Conservation (phyloP, 2,329 filamentous ascomycete genomes). For the Epicoccum sorghinum region DNA sequence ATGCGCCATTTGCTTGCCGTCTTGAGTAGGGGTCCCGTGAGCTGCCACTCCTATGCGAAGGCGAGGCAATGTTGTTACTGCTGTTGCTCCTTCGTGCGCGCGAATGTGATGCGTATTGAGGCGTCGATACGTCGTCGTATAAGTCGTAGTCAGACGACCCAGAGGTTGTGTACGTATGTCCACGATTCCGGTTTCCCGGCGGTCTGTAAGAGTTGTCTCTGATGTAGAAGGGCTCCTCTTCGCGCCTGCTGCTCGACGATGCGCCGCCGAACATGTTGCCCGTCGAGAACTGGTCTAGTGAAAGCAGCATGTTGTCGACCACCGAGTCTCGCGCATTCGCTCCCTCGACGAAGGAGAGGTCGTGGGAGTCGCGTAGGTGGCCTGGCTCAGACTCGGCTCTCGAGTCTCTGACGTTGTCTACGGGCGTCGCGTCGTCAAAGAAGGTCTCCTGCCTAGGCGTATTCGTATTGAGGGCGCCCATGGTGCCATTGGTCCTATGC, state of each 20-base stretch:
- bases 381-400: constrained; percentile 25
- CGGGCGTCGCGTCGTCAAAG: constrained; percentile 46
- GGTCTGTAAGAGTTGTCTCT: constrained; percentile 40
- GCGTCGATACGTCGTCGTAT: constrained; percentile 42
- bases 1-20: constrained; percentile 30
- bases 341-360: constrained; percentile 79
- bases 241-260: constrained; percentile 11
- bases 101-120: constrained; percentile 51
- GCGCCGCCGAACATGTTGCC: constrained; percentile 26
- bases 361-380: constrained; percentile 70
- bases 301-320: constrained; percentile 93
- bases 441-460: constrained; percentile 40
- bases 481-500: constrained; percentile 27
- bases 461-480: constrained; percentile 41
- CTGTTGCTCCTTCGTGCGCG: constrained; percentile 77
- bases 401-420: constrained; percentile 30
- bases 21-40: constrained; percentile 41
- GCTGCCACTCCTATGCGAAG: constrained; percentile 39
- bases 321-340: constrained; percentile 78
- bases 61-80: constrained; percentile 68
- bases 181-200: constrained; percentile 54
- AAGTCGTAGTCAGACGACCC: constrained; percentile 63
- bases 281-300: constrained; percentile 72
- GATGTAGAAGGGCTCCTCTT: constrained; percentile 48
- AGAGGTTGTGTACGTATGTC: constrained; percentile 66